A percentile compares a stretch with the other conserved stretches of the same genome.
Evolutionary conservation across 2,329 filamentous ascomycete species (phyloP).

Genomic region (Clonostachys rosea): DNA sequence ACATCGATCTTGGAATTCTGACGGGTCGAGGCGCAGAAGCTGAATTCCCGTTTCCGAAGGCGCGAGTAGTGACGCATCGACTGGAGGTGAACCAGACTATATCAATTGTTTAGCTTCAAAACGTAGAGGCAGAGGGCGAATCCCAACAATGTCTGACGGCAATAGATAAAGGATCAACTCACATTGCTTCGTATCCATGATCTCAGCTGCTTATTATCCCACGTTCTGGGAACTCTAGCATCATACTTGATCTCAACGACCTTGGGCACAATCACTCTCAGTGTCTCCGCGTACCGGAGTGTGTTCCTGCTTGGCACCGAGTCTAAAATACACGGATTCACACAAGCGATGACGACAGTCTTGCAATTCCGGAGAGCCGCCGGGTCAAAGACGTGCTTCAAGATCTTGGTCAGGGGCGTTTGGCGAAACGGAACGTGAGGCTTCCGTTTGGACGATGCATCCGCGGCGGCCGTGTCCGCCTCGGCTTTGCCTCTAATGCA

Average conservation of each 20-base stretch:
- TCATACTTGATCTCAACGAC: slow-evolving; percentile 13
- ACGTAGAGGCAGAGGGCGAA: too few species aligned
- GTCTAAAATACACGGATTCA: slow-evolving; percentile 40
- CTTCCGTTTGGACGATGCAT: slow-evolving; percentile 15
- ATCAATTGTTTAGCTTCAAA: not conserved
- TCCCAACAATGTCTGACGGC: too few species aligned
- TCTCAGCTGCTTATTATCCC: slow-evolving; percentile 29
- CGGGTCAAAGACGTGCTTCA: slow-evolving; percentile 45
- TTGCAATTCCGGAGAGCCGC: slow-evolving; percentile 26
- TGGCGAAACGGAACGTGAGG: slow-evolving; percentile 39
- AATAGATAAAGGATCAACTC: slow-evolving; percentile 7
- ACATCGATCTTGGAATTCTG: slow-evolving; percentile 33
- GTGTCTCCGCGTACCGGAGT: slow-evolving; percentile 40
- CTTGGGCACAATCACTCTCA: slow-evolving; percentile 30
- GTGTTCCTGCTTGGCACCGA: slow-evolving; percentile 40
- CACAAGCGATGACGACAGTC: slow-evolving; percentile 39
- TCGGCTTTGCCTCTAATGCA: slow-evolving; percentile 41
- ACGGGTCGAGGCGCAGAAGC: slow-evolving; percentile 28
- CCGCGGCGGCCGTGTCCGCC: slow-evolving; percentile 16
- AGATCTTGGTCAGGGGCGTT: slow-evolving; percentile 38
- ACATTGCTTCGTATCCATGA: slow-evolving; percentile 35
- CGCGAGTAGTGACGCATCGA: slow-evolving; percentile 25
- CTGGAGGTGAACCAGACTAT: slow-evolving; percentile 30
- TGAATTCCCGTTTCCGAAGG: slow-evolving; percentile 33
- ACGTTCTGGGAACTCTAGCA: slow-evolving; percentile 23